Percentiles rank a stretch among this genome's conserved stretches.
Conservation (phyloP, 768 basidiomycete genomes). For the Serendipita vermifera region DNA sequence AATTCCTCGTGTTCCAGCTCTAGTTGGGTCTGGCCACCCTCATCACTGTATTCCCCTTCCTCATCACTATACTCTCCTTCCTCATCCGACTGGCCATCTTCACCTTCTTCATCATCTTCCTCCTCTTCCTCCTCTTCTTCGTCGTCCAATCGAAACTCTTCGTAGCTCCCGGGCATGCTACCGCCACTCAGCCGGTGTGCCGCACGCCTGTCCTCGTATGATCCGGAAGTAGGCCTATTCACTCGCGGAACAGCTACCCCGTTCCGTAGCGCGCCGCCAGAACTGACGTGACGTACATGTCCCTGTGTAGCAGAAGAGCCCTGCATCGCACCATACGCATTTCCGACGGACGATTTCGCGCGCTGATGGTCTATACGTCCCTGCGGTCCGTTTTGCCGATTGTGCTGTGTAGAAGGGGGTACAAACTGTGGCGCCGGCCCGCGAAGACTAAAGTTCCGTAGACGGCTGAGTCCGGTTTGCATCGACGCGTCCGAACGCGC, state of each 20-base stretch:
- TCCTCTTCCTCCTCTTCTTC: slow-evolving; percentile 30
- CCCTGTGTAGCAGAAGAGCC: background rate
- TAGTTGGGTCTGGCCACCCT: slow-evolving; percentile 33
- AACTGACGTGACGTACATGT: slow-evolving; percentile 25
- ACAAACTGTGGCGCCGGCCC: slow-evolving; percentile 16
- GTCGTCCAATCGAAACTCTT: slow-evolving; percentile 20
- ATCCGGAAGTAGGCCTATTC: slow-evolving; percentile 28
- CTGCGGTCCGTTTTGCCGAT: slow-evolving; percentile 22
- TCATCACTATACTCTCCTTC: slow-evolving; percentile 23
- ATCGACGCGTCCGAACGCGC: slow-evolving; percentile 82
- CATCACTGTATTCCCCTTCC: slow-evolving; percentile 25
- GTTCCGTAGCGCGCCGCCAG: slow-evolving; percentile 32
- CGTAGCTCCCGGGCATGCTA: slow-evolving; percentile 12
- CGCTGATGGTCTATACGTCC: slow-evolving; percentile 34
- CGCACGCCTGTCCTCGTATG: background rate
- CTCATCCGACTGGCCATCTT: slow-evolving; percentile 20
- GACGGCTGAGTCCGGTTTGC: slow-evolving; percentile 54
- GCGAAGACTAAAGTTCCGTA: slow-evolving; percentile 66
- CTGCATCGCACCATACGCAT: slow-evolving; percentile 16
- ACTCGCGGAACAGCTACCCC: slow-evolving; percentile 38
- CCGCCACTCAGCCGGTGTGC: slow-evolving; percentile 12
- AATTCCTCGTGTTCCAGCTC: slow-evolving; percentile 61
- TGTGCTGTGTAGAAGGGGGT: slow-evolving; percentile 9
- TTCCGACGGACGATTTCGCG: slow-evolving; percentile 66
- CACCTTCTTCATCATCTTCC: slow-evolving; percentile 28